Base-by-base conservation (phyloP, 2,329 filamentous ascomycete genomes). In the Fusarium goolgardi region DNA sequence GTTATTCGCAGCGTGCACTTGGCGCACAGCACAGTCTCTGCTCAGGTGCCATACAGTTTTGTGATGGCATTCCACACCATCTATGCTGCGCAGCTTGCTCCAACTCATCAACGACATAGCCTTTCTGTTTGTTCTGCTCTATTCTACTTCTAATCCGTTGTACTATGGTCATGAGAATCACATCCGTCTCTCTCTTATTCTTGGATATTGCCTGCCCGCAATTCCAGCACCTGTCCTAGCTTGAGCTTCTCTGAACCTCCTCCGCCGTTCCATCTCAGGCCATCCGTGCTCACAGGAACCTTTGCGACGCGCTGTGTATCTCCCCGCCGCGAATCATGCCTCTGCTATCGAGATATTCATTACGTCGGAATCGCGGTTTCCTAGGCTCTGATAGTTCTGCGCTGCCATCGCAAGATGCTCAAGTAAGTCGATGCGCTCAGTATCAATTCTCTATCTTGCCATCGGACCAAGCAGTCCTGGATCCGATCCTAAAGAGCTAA, bases 301-400 rank as follows among this genome's bases (percentile, higher is more conserved):
- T 54, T 54, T 63, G 57, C 67, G 63, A 70, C 71, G 62, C 65
- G 66, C 63, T 66, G 58, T 61, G 61, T 53, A 53, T 41, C 53
- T 41, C 53, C 27, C 65, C 41, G 51, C 66, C 61, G 51, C 65
- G 59, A 67, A 56, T 63, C 59, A 79, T 79, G 77, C 69, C 73
- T 59, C 65, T 73, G 49, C 71, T 77, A 55, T 71, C 74, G 45
- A 69, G 62, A 52, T 65, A 74, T 53, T 66, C 72, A 18, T 59
- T 75, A 60, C 75, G 73, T 60, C 78, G 76, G 47, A 86, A 85
- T 63, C 82, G 83, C 59, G 84, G 84, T 40, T 85, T 84, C 63
- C 75, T 85, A 45, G 84, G 83, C 64, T 77, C 78, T 39, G 82
- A 85, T 71, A 85, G 82, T 75, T 84, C 82, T 63, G 83, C 82